Percentiles rank a stretch among this genome's conserved stretches.
phyloP scores from a whole-genome alignment of 1,139 yeast species.

The Scheffersomyces illinoinensis region DNA sequence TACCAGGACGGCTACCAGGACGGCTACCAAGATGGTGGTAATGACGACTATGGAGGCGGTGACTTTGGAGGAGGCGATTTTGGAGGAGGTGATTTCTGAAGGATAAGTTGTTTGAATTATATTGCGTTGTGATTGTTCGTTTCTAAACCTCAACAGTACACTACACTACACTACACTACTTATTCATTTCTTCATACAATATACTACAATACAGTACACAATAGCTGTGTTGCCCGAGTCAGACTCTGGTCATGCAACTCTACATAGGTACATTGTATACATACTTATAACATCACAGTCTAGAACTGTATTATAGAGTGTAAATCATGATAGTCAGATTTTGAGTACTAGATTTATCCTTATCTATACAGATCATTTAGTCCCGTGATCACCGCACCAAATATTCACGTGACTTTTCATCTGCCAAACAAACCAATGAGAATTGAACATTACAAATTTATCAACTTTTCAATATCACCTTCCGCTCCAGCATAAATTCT shows the following conservation, averaged over 20 bases:
- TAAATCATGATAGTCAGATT: too few species aligned
- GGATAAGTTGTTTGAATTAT: neutral
- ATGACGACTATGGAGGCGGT: constrained; percentile 19
- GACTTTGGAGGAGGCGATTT: constrained; percentile 28
- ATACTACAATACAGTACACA: neutral
- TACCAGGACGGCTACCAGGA: constrained; percentile 29
- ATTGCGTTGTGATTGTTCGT: neutral
- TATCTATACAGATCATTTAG: neutral
- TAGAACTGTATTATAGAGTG: neutral
- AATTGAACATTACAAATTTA: constrained; percentile 7
- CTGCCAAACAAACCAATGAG: constrained; percentile 12
- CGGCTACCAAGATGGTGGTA: constrained; percentile 10
- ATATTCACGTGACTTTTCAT: constrained; percentile 8
- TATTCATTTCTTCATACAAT: neutral
- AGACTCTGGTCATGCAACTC: neutral
- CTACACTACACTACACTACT: neutral
- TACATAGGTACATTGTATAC: neutral
- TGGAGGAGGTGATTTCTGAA: constrained; percentile 22
- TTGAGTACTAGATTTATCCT: too few species aligned
- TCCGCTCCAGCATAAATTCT: constrained; percentile 1
- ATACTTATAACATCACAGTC: neutral
- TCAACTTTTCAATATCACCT: constrained; percentile 5
- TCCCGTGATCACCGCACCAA: too few species aligned
- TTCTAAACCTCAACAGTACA: neutral
- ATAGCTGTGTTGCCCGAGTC: neutral